phyloP scores from a whole-genome alignment of 2,329 filamentous ascomycete genomes.

The Metarhizium brunneum region DNA sequence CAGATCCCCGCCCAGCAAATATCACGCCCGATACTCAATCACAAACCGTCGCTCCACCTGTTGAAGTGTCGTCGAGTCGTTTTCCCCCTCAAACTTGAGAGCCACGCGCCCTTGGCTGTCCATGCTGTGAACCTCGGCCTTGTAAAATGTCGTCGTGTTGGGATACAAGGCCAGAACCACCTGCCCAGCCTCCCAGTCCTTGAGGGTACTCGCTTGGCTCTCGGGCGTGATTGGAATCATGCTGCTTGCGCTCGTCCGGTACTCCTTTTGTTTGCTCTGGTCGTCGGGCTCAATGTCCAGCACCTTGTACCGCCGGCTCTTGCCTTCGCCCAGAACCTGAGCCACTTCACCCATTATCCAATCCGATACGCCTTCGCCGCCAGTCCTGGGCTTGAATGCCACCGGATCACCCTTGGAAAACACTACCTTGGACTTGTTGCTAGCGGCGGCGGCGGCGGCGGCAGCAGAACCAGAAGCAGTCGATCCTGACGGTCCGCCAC shows the following conservation, averaged over 20 bases:
- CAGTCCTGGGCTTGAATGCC: conserved; percentile 53
- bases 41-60: conserved; percentile 69
- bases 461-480: neutral
- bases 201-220: conserved; percentile 37
- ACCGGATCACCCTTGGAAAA: conserved; percentile 57
- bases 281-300: conserved; percentile 71
- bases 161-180: conserved; percentile 72
- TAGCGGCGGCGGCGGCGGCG: conserved; percentile 7
- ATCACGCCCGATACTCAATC: conserved; percentile 53
- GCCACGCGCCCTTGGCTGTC: conserved; percentile 46
- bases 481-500: neutral
- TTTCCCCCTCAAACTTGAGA: conserved; percentile 72
- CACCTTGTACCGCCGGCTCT: conserved; percentile 69
- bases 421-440: conserved; percentile 39
- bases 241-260: conserved; percentile 61
- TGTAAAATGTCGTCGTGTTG: conserved; percentile 78
- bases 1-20: neutral
- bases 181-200: conserved; percentile 57
- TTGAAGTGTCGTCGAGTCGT: conserved; percentile 63
- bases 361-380: conserved; percentile 39
- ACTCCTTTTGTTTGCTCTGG: conserved; percentile 56
- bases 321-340: conserved; percentile 65
- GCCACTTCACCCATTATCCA: conserved; percentile 75
- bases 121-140: conserved; percentile 70
- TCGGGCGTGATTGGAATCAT: conserved; percentile 67